A percentile compares a stretch with the other conserved stretches of the same genome.
Conservation (phyloP, 2,329 filamentous ascomycete genomes). For the Colletotrichum agaves region DNA sequence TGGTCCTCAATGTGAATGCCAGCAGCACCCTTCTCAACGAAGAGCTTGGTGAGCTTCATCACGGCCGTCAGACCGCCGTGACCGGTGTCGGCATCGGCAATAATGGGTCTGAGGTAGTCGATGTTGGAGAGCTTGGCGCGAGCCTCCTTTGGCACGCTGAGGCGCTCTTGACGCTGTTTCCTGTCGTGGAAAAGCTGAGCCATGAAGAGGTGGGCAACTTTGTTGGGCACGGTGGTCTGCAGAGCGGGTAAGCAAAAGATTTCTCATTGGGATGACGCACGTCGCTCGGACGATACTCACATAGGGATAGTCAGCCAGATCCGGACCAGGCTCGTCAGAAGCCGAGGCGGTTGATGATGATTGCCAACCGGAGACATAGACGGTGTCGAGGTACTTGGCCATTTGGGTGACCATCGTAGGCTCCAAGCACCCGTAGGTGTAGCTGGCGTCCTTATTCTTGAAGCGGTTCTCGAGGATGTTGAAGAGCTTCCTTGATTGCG, state of each 20-base stretch:
- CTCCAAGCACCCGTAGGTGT: constrained; percentile 96
- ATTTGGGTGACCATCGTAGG: constrained; percentile 99
- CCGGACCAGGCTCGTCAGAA: constrained; percentile 94
- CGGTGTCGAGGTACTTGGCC: constrained; percentile 98
- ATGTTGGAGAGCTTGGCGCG: constrained; percentile 80
- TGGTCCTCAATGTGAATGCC: constrained; percentile 99
- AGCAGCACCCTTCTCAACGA: constrained; percentile 94
- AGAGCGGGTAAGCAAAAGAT: constrained; percentile 10
- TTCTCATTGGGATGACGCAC: background rate
- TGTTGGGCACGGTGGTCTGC: constrained; percentile 97
- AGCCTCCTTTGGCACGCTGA: constrained; percentile 78
- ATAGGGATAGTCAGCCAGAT: constrained; percentile 97
- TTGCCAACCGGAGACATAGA: constrained; percentile 99
- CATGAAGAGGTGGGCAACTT: constrained; percentile 97
- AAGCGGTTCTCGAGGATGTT: constrained; percentile 87
- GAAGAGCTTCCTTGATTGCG: constrained; percentile 94
- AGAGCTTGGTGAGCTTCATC: constrained; percentile 99
- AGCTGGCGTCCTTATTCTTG: constrained; percentile 87
- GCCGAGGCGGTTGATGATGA: constrained; percentile 95
- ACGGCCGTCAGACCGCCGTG: constrained; percentile 98
- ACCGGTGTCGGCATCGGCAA: constrained; percentile 96
- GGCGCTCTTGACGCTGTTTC: constrained; percentile 95
- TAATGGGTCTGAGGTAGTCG: constrained; percentile 95
- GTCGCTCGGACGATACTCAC: constrained; percentile 57
- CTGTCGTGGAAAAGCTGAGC: constrained; percentile 99